Evolutionary conservation across 306 rosid species (phyloP).

Genomic region (cucumber (Cucumis sativus)): Cucumber_9930_V3 NC_026656.2:3171501-3172000

Average conservation of each 20-base stretch:
- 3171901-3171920: neutral
- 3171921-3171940: neutral
- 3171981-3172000: neutral
- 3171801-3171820: no score
- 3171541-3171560: neutral
- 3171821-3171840: no score
- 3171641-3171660: neutral
- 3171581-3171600: neutral
- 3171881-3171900: no score
- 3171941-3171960: neutral
- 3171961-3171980: neutral
- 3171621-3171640: neutral
- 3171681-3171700: neutral
- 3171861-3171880: no score
- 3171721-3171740: neutral
- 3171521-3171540: neutral
- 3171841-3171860: no score
- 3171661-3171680: neutral
- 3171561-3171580: neutral
- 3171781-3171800: no score
- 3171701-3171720: neutral
- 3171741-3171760: neutral
- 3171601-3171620: neutral
- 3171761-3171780: neutral
- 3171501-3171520: constrained; percentile 21